Evolutionary conservation across 768 basidiomycete genomes (phyloP), one percentile per base, ranked within the genome.

Genomic region (Boletus bicolor): DNA sequence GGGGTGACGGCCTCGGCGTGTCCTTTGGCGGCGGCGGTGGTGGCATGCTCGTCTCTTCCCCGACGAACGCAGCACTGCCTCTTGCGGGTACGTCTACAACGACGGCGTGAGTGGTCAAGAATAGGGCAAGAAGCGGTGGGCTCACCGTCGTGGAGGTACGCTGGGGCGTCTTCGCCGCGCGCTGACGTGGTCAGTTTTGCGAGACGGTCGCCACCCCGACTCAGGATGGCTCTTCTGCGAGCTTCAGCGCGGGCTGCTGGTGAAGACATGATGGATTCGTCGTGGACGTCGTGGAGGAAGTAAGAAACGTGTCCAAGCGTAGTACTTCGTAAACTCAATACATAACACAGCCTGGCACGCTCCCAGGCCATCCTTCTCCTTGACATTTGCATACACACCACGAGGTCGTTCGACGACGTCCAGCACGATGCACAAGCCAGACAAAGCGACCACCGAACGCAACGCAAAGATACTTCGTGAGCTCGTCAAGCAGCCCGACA

Each of bases 401-500:
- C 46, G 26, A 51, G 32, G 41, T 46, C 44, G 21, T 45, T 12
- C 30, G 34, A 41, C 55, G 11, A 48, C 52, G 11, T 24, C 30
- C 26, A 66, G 59, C 57, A 69, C 64, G 60, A 77, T 77, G 68
- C 64, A 77, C 42, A 75, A 73, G 54, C 87, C 89, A 76, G 93
- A 96, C 76, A 93, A 90, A 67, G 83, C 88, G 0, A 93, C 88
- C 0, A 90, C 88, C 5, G 94, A 96, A 56, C 76, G 82, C 55
- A 83, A 92, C 68, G 76, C 93, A 19, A 81, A 81, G 53, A 87
- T 82, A 6, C 82, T 99, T 12, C 79, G 93, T 44, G 96, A 92
- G 63, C 79, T 98, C 32, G 83, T 99, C 49, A 97, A 91, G 70
- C 78, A 77, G 44, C 87, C 90, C 17, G 93, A 95, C 59, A 99